Evolutionary conservation across 2,329 filamentous ascomycete species (phyloP), one percentile per base, ranked within the genome.

Genomic region (Penicillium aurantiogriseum): DNA sequence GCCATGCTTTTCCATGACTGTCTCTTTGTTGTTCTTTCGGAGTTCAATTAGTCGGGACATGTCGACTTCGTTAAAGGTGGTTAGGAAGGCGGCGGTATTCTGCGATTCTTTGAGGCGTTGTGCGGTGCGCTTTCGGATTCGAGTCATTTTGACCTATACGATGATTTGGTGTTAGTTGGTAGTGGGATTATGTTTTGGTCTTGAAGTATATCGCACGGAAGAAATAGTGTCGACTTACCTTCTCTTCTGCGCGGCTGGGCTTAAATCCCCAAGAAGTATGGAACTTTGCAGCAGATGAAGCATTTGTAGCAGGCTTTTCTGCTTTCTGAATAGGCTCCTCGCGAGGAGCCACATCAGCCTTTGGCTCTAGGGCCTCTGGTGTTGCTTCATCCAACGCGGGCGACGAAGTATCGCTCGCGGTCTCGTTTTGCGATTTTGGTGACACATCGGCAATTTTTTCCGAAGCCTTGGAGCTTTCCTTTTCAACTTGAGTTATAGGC

Each of bases 61-160:
- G 76, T 97, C 92, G 58, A 97, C 92, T 78, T 97, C 92, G 77
- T 97, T 96, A 83, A 97, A 97, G 23, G 92, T 97, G 38, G 92
- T 97, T 48, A 97, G 81, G 5, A 93, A 95, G 31, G 93, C 92
- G 42, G 92, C 92, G 1, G 92, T 96, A 79, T 97, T 96, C 74
- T 97, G 92, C 10, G 92, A 96, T 75, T 97, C 92, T 85, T 97
- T 97, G 61, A 97, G 85, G 65, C 92, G 91, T 81, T 97, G 92
- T 54, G 92, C 90, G 66, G 96, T 97, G 62, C 92, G 88, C 57
- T 96, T 85, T 63, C 92, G 91, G 91, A 35, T 97, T 65, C 92
- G 91, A 82, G 96, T 96, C 92, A 97, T 97, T 84, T 97, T 97
- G 70, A 97, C 90, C 89, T 92, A 67, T 54, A 60, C 13, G 56